phyloP scores from a whole-genome alignment of 1,284 basidiomycete species.

The Mycena sp. region DNA sequence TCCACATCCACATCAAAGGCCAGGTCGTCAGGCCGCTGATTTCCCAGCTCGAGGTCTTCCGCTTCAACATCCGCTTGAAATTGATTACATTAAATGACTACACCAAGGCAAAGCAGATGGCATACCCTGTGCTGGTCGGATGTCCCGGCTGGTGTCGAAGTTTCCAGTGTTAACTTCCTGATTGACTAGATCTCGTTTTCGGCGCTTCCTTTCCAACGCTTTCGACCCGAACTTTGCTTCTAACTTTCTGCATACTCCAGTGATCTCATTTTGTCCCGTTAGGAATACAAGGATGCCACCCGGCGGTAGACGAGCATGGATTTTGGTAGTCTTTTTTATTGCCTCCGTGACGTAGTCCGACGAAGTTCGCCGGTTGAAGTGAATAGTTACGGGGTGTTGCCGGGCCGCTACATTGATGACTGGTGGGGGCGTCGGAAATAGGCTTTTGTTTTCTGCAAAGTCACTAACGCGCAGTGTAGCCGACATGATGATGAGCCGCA shows the following conservation, averaged over 20 bases:
- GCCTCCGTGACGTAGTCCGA: slow-evolving; percentile 93
- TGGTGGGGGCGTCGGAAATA: slow-evolving; percentile 89
- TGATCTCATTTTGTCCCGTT: slow-evolving; percentile 99
- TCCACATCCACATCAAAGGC: slow-evolving; percentile 69
- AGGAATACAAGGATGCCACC: slow-evolving; percentile 98
- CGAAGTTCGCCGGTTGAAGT: slow-evolving; percentile 90
- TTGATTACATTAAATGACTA: slow-evolving; percentile 33
- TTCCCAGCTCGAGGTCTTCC: slow-evolving; percentile 85
- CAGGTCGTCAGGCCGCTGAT: slow-evolving; percentile 48
- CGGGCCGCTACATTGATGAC: slow-evolving; percentile 91
- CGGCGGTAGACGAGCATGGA: slow-evolving; percentile 90
- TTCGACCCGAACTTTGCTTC: slow-evolving; percentile 81
- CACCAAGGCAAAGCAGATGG: background rate
- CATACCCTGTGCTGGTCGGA: slow-evolving; percentile 62
- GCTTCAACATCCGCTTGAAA: slow-evolving; percentile 69
- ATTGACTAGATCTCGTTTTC: slow-evolving; percentile 41
- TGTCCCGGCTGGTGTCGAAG: slow-evolving; percentile 29
- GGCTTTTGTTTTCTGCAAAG: slow-evolving; percentile 87
- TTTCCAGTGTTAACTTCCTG: slow-evolving; percentile 33
- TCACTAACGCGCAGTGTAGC: slow-evolving; percentile 95
- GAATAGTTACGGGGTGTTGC: slow-evolving; percentile 95
- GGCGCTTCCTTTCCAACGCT: slow-evolving; percentile 64
- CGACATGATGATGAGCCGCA: slow-evolving; percentile 98
- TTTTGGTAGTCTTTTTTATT: slow-evolving; percentile 91
- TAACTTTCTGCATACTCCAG: slow-evolving; percentile 86